phyloP scores from a whole-genome alignment of 805 yeast species.

The Candida sonorensis region DNA sequence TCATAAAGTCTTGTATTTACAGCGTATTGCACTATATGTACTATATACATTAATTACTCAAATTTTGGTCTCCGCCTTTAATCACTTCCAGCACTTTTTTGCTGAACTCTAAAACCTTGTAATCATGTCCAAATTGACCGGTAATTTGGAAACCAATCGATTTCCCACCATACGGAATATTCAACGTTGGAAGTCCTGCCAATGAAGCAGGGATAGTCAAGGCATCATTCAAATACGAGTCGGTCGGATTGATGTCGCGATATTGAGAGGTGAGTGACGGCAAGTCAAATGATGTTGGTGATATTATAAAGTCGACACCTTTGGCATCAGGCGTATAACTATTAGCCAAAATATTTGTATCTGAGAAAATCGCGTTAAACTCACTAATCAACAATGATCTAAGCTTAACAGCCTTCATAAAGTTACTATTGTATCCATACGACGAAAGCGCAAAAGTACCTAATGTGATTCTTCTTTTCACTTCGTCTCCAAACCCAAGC shows the following conservation, averaged over 20 bases:
- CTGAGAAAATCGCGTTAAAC: conserved; percentile 55
- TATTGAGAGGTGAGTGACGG: conserved; percentile 30
- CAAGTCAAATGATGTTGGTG: conserved; percentile 65
- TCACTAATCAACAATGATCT: conserved; percentile 57
- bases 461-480: conserved; percentile 69
- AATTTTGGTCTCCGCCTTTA: no score
- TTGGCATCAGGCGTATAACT: conserved; percentile 18
- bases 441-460: conserved; percentile 86
- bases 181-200: conserved; percentile 84
- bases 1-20: no score
- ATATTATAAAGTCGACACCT: conserved; percentile 60
- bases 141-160: conserved; percentile 71
- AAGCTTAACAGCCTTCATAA: conserved; percentile 63
- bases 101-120: conserved; percentile 40
- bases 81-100: conserved; percentile 8
- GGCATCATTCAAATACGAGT: conserved; percentile 72
- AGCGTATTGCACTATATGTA: no score
- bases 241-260: conserved; percentile 33
- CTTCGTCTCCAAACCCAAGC: conserved; percentile 72
- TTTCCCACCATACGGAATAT: conserved; percentile 52
- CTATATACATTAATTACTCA: no score
- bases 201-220: conserved; percentile 86
- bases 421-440: conserved; percentile 66
- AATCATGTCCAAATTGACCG: conserved; percentile 85
- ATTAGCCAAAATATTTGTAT: conserved; percentile 34